phyloP scores from a whole-genome alignment of 805 yeast species.

The Hanseniaspora vineae region DNA sequence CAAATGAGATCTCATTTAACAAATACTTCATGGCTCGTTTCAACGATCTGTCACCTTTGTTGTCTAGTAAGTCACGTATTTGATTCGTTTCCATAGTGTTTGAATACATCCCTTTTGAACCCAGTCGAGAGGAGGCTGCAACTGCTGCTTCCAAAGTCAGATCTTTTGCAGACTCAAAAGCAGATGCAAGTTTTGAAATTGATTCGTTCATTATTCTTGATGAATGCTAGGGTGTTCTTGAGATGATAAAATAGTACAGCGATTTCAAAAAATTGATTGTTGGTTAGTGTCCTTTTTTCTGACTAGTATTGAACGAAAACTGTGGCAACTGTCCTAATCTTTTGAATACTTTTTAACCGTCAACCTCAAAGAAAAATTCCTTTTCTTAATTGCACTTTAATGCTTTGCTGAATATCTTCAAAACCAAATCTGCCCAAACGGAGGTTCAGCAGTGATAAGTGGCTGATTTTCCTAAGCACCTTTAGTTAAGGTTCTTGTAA shows the following conservation, averaged over 20 bases:
- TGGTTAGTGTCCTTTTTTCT: no score
- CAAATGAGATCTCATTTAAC: constrained; percentile 30
- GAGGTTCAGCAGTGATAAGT: no score
- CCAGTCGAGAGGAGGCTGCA: constrained; percentile 46
- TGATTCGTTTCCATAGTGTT: constrained; percentile 47
- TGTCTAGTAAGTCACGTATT: constrained; percentile 49
- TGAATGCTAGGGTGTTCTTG: not conserved
- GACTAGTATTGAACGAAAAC: no score
- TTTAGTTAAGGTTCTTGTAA: no score
- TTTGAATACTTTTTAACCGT: no score
- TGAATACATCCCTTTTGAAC: constrained; percentile 12
- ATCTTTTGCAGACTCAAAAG: constrained; percentile 69
- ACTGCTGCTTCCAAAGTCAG: constrained; percentile 70
- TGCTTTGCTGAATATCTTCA: no score
- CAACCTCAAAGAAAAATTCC: no score
- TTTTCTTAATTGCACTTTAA: no score
- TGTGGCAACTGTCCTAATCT: no score
- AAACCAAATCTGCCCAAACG: no score
- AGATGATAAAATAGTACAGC: not conserved
- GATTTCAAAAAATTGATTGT: no score
- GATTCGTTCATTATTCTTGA: constrained; percentile 37
- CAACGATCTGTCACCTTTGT: constrained; percentile 54
- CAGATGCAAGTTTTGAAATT: constrained; percentile 48
- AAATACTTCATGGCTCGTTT: constrained; percentile 48
- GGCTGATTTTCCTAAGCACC: no score